These are phyloP conservation scores for Brettanomyces custersianus DNA, from an alignment of 805 yeast species.

Conservation along the genomic window DNA sequence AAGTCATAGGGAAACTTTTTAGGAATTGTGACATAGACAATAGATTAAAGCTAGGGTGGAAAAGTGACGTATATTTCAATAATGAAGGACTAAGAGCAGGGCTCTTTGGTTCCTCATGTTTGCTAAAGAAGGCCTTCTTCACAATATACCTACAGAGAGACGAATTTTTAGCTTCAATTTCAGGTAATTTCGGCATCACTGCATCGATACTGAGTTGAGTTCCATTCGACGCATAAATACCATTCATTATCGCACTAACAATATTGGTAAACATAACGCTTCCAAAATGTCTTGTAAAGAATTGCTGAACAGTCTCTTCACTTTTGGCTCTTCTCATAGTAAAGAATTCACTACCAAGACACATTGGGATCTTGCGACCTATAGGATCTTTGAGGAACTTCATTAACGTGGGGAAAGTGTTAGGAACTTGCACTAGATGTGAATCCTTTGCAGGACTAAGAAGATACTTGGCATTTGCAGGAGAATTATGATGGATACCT, in stretches of 20 bases:
- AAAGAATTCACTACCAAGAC: conserved; percentile 46
- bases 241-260: conserved; percentile 77
- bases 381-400: conserved; percentile 30
- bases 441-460: conserved; percentile 18
- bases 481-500: conserved; percentile 48
- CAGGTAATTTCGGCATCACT: conserved; percentile 45
- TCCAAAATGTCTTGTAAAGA: conserved; percentile 65
- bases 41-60: conserved; percentile 34
- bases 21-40: conserved; percentile 27
- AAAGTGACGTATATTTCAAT: conserved; percentile 27
- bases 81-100: conserved; percentile 22
- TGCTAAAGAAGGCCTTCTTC: conserved; percentile 1
- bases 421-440: conserved; percentile 2
- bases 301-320: conserved; percentile 69
- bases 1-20: conserved; percentile 53
- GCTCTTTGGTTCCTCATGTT: background rate
- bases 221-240: conserved; percentile 86
- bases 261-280: conserved; percentile 42
- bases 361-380: conserved; percentile 33
- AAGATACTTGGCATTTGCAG: conserved; percentile 67
- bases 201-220: conserved; percentile 54
- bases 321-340: conserved; percentile 19
- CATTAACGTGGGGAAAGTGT: background rate
- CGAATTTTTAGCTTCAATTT: conserved; percentile 51
- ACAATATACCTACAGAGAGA: conserved; percentile 43